Percentiles rank a stretch among this genome's conserved stretches.
phyloP scores from a whole-genome alignment of 257 asterid species.

The Solanum raphanifolium region DNA sequence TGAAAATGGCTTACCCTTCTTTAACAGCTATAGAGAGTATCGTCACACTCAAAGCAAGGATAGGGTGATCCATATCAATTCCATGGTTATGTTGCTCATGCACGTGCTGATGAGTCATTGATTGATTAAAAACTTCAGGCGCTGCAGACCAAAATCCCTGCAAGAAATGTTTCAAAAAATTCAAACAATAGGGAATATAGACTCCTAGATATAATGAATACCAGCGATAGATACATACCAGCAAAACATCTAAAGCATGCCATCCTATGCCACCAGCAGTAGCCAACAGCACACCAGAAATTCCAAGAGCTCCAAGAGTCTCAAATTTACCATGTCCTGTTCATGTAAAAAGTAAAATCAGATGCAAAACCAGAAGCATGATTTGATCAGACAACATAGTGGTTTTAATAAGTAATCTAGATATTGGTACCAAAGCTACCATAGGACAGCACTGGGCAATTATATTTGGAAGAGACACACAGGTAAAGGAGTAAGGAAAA shows the following conservation, averaged over 20 bases:
- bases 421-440: neutral
- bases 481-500: neutral
- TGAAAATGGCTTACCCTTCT: conserved; percentile 64
- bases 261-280: conserved; percentile 97
- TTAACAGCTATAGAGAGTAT: conserved; percentile 69
- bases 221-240: conserved; percentile 23
- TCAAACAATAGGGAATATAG: neutral
- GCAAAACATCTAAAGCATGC: conserved; percentile 77
- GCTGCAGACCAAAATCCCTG: conserved; percentile 58
- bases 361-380: conserved; percentile 2
- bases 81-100: conserved; percentile 62
- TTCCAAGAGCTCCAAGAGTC: conserved; percentile 91
- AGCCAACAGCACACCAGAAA: conserved; percentile 73
- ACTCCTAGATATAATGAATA: neutral
- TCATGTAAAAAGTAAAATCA: conserved; percentile 11
- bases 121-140: conserved; percentile 54
- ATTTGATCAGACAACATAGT: neutral
- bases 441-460: neutral
- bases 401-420: neutral
- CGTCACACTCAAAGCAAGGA: conserved; percentile 79
- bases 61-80: conserved; percentile 84
- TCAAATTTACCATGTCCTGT: conserved; percentile 98
- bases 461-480: neutral
- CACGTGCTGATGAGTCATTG: conserved; percentile 33
- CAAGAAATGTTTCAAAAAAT: conserved; percentile 7